phyloP scores from a whole-genome alignment of 2,329 filamentous ascomycete genomes.

The Phaeosphaeriaceae sp. region DNA sequence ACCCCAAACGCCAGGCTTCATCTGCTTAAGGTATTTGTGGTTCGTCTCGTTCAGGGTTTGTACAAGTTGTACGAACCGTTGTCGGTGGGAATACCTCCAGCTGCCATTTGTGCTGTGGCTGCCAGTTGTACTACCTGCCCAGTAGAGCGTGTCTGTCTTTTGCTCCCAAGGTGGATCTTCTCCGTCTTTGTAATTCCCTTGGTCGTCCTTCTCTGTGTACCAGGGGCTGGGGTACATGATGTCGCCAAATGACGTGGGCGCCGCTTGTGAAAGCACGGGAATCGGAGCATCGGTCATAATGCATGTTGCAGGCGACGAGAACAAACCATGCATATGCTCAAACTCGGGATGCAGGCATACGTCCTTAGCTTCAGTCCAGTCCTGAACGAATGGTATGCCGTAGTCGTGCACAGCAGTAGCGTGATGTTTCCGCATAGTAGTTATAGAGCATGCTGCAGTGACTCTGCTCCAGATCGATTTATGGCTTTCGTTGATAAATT shows the following conservation, averaged over 20 bases:
- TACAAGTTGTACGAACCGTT: constrained; percentile 51
- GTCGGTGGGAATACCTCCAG: constrained; percentile 57
- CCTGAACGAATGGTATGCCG: constrained; percentile 8
- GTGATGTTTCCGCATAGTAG: background rate
- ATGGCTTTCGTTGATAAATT: constrained; percentile 4
- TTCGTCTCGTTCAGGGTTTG: constrained; percentile 16
- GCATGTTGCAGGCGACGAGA: constrained; percentile 55
- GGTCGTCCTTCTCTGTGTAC: constrained; percentile 54
- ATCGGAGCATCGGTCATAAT: constrained; percentile 49
- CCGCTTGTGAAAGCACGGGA: constrained; percentile 57
- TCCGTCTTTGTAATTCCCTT: constrained; percentile 45
- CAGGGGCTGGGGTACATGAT: constrained; percentile 60
- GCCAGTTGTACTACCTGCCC: constrained; percentile 64
- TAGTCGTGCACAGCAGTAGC: background rate
- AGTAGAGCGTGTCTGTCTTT: constrained; percentile 62
- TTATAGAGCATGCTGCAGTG: background rate
- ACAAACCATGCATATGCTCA: constrained; percentile 53
- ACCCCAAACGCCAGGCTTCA: no score
- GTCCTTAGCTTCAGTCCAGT: constrained; percentile 7
- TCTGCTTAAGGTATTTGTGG: constrained; percentile 7
- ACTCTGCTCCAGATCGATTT: constrained; percentile 6
- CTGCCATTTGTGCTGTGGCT: constrained; percentile 45
- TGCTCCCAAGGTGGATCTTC: constrained; percentile 56
- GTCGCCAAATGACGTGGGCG: constrained; percentile 54
- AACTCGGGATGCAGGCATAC: constrained; percentile 44